Conservation (phyloP, 2,329 filamentous ascomycete genomes). For the Neocucurbitaria cava region DNA sequence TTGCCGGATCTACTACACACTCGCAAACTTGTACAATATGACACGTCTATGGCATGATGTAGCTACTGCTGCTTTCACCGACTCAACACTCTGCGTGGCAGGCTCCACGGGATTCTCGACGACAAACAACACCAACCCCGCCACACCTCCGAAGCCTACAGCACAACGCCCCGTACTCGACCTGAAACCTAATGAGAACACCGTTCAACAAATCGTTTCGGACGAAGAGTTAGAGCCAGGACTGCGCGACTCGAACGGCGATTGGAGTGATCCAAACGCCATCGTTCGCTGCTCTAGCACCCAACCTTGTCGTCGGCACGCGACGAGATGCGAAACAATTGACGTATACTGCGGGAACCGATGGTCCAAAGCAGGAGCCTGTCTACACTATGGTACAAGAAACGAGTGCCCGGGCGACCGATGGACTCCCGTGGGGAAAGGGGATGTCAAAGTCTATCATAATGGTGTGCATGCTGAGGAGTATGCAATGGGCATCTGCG, state of each 20-base stretch:
- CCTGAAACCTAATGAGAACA: not conserved
- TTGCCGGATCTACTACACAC: conserved; percentile 50
- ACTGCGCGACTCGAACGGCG: conserved; percentile 4
- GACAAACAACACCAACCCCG: conserved; percentile 1
- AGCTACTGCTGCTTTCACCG: conserved; percentile 40
- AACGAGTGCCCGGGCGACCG: no score
- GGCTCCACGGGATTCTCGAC: conserved; percentile 32
- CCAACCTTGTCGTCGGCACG: no score
- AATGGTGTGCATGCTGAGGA: no score
- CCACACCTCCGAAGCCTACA: not conserved
- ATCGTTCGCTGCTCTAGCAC: no score
- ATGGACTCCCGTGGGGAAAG: no score
- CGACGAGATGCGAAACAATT: no score
- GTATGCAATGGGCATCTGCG: no score
- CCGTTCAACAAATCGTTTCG: conserved; percentile 9
- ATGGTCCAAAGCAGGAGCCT: no score
- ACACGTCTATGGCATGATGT: conserved; percentile 46
- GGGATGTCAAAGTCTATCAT: no score
- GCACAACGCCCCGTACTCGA: not conserved
- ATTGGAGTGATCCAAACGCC: no score
- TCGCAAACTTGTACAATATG: conserved; percentile 47
- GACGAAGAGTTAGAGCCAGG: conserved; percentile 10
- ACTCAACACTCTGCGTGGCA: conserved; percentile 40
- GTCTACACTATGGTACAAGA: no score
- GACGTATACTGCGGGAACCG: no score